Evolutionary conservation across 164 flowering plant genomes (phyloP).

Genomic region (Nymphaea thermarum): DNA sequence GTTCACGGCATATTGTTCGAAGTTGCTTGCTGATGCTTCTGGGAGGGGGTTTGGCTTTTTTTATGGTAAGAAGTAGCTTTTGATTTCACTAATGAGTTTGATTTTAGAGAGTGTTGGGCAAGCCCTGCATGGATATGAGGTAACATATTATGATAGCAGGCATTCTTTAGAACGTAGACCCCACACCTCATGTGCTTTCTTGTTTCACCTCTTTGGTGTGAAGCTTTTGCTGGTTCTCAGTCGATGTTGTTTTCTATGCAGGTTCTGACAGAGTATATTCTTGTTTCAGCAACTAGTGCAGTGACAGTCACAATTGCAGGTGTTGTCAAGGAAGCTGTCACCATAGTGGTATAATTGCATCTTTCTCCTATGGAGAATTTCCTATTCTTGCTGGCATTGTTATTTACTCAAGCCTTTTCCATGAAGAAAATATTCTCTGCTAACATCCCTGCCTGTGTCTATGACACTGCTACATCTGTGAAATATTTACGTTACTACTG

Average conservation of each 20-base stretch:
- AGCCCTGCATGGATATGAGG: background rate
- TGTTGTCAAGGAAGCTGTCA: slow-evolving; percentile 95
- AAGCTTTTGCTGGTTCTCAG: background rate
- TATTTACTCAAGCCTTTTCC: too few species aligned
- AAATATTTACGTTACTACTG: too few species aligned
- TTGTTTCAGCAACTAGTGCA: slow-evolving; percentile 94
- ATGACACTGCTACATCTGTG: too few species aligned
- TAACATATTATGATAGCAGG: background rate
- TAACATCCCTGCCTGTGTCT: too few species aligned
- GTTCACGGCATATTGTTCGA: slow-evolving; percentile 52
- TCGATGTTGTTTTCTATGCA: slow-evolving; percentile 24
- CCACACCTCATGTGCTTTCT: background rate
- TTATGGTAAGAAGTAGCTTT: slow-evolving; percentile 46
- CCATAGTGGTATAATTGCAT: slow-evolving; percentile 63
- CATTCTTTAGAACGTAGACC: too few species aligned
- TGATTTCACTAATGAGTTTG: background rate
- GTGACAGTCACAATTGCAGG: slow-evolving; percentile 97
- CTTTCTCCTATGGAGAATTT: background rate
- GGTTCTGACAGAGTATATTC: slow-evolving; percentile 88
- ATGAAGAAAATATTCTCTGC: too few species aligned
- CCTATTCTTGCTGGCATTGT: too few species aligned
- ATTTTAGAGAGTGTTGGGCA: background rate
- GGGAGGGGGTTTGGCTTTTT: slow-evolving; percentile 91
- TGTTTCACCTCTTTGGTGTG: background rate
- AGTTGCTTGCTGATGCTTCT: slow-evolving; percentile 83